phyloP scores from a whole-genome alignment of 2,329 filamentous ascomycete species.

The Trichoderma atrobrunneum region DNA sequence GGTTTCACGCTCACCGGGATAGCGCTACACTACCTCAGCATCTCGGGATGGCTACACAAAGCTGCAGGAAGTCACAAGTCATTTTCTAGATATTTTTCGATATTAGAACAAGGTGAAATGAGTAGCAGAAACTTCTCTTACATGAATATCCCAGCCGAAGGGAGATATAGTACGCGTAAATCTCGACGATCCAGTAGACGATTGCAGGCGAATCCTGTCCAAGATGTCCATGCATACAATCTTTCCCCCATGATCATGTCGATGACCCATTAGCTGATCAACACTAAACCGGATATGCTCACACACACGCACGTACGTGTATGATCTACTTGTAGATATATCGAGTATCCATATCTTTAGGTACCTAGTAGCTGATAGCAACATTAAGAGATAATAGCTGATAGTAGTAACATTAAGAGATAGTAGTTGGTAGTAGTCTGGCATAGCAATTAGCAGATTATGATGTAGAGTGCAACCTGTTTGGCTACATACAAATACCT shows the following conservation, averaged over 20 bases:
- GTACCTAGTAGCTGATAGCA: not conserved
- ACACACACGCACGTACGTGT: not conserved
- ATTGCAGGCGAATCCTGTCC: not conserved
- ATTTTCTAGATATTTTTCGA: not conserved
- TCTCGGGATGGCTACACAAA: not conserved
- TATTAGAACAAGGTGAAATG: not conserved
- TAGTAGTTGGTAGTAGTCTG: not conserved
- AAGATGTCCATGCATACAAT: not conserved
- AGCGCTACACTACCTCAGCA: not conserved
- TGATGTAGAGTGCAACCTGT: too few species aligned
- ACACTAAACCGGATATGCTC: not conserved
- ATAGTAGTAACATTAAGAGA: not conserved
- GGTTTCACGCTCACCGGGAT: not conserved
- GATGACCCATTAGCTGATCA: not conserved
- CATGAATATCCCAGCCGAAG: not conserved
- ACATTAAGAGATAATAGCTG: not conserved
- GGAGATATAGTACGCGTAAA: not conserved
- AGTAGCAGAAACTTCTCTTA: not conserved
- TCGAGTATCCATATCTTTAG: not conserved
- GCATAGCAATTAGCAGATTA: not conserved
- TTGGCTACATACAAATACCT: not conserved
- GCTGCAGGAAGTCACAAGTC: not conserved
- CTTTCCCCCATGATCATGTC: not conserved
- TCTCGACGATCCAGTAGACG: not conserved
- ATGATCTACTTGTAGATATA: not conserved